A percentile compares a stretch with the other conserved stretches of the same genome.
Conservation (phyloP, 208 protist species). For the Leishmania tropica region DNA sequence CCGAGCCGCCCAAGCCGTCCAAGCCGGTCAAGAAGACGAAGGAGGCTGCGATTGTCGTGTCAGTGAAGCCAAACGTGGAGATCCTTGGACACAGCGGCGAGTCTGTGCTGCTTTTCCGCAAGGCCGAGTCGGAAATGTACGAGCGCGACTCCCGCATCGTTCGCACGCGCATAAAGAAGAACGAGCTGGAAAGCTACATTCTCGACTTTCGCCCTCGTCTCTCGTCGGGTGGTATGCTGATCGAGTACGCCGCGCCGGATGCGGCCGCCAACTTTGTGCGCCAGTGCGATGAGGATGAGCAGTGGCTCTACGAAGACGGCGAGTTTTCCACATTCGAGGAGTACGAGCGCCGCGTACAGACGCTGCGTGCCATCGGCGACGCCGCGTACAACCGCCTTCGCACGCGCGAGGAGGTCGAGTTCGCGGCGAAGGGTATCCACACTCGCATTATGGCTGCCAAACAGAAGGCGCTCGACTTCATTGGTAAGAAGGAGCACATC, state of each 20-base stretch:
- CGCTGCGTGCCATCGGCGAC: constrained; percentile 84
- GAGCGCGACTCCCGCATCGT: constrained; percentile 65
- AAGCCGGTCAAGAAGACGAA: constrained; percentile 35
- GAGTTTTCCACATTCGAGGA: constrained; percentile 62
- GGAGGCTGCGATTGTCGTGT: constrained; percentile 50
- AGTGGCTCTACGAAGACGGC: constrained; percentile 93
- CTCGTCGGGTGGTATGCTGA: constrained; percentile 65
- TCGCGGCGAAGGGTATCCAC: constrained; percentile 52
- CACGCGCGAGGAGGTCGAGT: constrained; percentile 70
- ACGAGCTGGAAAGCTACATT: constrained; percentile 92
- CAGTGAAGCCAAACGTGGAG: constrained; percentile 56
- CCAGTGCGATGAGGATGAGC: constrained; percentile 72
- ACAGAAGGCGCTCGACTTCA: constrained; percentile 55
- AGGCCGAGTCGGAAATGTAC: constrained; percentile 82
- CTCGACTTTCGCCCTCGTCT: constrained; percentile 79
- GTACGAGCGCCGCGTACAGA: constrained; percentile 74
- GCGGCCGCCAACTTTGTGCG: constrained; percentile 59
- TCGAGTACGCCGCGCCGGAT: constrained; percentile 60
- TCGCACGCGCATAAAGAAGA: constrained; percentile 86
- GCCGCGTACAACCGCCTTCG: constrained; percentile 56
- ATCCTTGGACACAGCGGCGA: constrained; percentile 58
- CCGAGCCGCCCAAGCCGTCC: constrained; percentile 6
- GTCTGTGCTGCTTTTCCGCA: constrained; percentile 53
- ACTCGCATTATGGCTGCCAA: constrained; percentile 35
- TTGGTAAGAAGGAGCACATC: constrained; percentile 75